These are phyloP conservation scores for Ceratocystis alfenasii DNA, from an alignment of 2,329 filamentous ascomycete genomes.

Conservation along the genomic window DNA sequence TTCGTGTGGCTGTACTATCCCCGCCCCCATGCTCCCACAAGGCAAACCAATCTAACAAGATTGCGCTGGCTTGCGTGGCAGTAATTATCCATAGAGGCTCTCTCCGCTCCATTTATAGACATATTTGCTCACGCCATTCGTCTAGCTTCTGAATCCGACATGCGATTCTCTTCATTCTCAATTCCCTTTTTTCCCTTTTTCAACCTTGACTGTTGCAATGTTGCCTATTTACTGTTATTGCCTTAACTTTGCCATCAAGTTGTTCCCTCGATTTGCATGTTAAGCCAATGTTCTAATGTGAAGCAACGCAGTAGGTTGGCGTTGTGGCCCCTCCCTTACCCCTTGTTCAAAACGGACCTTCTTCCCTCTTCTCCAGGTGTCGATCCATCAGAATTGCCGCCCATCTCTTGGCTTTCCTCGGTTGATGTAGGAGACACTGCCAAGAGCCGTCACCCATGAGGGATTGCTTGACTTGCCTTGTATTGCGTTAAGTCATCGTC, in stretches of 20 bases:
- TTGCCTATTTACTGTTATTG: too few species aligned
- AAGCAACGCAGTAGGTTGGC: neutral
- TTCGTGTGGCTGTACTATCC: constrained; percentile 11
- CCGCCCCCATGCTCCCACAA: neutral
- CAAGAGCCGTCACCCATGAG: constrained; percentile 4
- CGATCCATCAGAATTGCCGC: constrained; percentile 8
- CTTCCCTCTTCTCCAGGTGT: neutral
- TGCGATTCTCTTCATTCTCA: neutral
- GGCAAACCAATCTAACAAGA: neutral
- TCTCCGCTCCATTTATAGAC: neutral
- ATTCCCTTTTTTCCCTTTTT: neutral
- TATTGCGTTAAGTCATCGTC: neutral
- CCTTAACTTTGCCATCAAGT: neutral
- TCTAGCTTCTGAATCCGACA: too few species aligned
- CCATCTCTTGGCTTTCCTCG: constrained; percentile 3
- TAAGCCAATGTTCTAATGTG: neutral
- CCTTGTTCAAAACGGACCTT: neutral
- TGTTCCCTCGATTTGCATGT: neutral
- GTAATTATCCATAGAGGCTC: neutral
- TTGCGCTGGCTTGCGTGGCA: neutral
- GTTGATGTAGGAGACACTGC: neutral
- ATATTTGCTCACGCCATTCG: neutral
- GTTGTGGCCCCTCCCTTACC: neutral
- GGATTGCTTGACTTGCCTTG: neutral
- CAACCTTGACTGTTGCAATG: neutral